A percentile compares a stretch with the other conserved stretches of the same genome.
These are phyloP conservation scores for Phialophora expanda DNA, from an alignment of 2,329 filamentous ascomycete species.

Conservation along the genomic window DNA sequence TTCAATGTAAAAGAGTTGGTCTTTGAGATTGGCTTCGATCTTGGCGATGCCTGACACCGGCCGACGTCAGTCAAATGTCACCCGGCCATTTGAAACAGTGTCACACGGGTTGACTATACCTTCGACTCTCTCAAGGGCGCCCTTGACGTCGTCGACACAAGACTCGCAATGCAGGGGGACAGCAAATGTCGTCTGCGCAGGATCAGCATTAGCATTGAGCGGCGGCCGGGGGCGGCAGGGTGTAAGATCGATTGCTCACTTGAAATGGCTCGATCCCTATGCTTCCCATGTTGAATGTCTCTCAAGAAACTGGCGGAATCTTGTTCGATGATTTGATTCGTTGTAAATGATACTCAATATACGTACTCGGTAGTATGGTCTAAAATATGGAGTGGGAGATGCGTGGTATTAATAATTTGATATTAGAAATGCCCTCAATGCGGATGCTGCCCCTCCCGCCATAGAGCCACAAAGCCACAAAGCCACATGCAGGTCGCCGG, in stretches of 20 bases:
- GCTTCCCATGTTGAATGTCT: conserved; percentile 35
- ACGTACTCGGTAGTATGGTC: not conserved
- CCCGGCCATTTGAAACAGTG: conserved; percentile 11
- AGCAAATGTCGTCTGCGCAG: conserved; percentile 80
- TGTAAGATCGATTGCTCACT: conserved; percentile 42
- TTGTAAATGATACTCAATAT: not conserved
- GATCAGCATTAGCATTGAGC: not conserved
- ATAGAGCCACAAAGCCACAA: not conserved
- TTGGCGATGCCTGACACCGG: conserved; percentile 71
- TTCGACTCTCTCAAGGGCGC: conserved; percentile 74
- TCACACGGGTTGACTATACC: conserved; percentile 50
- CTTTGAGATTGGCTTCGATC: conserved; percentile 78
- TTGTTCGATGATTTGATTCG: not conserved
- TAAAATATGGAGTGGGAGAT: not conserved
- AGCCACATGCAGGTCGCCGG: no score
- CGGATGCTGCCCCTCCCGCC: not conserved
- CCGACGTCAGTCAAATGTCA: conserved; percentile 19
- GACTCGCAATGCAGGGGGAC: conserved; percentile 90
- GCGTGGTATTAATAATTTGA: not conserved
- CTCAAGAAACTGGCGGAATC: not conserved
- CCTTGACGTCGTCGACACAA: conserved; percentile 86
- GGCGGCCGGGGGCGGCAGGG: not conserved
- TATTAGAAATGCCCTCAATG: not conserved
- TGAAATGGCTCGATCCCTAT: conserved; percentile 53
- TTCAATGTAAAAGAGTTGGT: conserved; percentile 82